Evolutionary conservation across 805 yeast species (phyloP), one percentile per base, ranked within the genome.

Genomic region (Maudiozyma serrabonitensis): DNA sequence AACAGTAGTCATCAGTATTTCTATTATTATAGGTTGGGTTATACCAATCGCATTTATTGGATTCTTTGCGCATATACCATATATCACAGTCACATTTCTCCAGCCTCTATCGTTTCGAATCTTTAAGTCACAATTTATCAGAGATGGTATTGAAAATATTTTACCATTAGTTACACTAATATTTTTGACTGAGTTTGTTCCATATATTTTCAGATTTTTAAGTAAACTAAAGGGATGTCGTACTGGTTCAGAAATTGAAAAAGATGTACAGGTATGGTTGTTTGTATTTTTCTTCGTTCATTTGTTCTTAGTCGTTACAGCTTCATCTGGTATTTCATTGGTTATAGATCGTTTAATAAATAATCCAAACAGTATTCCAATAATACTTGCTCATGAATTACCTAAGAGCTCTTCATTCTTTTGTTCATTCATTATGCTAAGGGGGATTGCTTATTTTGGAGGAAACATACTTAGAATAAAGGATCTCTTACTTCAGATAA

Each of bases 371-470:
- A 78, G 87, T 0, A 76, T 86, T 12, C 88, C 93, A 0, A 71
- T 79, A 6, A 64, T 87, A 48, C 70, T 88, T 23, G 95, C 95
- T 0, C 74, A 76, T 13, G 86, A 88, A 56, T 71, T 90, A 35
- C 96, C 96, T 0, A 85, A 84, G 59, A 85, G 95, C 23, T 83
- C 96, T 1, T 86, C 82, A 42, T 89, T 90, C 60, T 90, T 89
- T 68, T 82, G 82, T 63, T 84, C 90, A 3, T 87, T 83, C 59
- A 69, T 88, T 38, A 68, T 87, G 0, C 71, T 89, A 34, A 82
- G 85, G 64, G 91, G 95, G 0, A 68, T 89, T 49, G 78, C 90
- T 1, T 79, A 84, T 48, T 78, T 84, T 53, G 95, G 95, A 0
- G 80, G 79, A 50, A 80, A 80, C 52, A 71, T 90, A 40, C 59